A percentile compares a stretch with the other conserved stretches of the same genome.
phyloP scores from a whole-genome alignment of 495 filamentous ascomycete genomes.

The Sabuloglossum arenarium region DNA sequence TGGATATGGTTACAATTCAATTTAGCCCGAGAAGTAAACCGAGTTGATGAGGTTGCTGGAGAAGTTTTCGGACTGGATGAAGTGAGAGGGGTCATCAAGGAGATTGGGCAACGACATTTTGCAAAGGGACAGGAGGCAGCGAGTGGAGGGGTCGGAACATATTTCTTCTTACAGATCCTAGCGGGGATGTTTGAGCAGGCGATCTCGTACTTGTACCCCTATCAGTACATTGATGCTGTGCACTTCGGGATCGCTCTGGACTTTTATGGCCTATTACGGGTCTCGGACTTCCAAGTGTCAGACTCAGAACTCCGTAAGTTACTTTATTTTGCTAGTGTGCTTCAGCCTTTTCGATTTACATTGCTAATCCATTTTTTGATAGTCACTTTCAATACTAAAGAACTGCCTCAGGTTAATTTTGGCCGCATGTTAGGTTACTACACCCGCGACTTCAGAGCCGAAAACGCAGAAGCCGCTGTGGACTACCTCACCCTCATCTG shows the following conservation, averaged over 20 bases:
- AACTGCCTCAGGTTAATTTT: slow-evolving; percentile 82
- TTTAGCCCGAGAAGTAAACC: slow-evolving; percentile 71
- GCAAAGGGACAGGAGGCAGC: slow-evolving; percentile 39
- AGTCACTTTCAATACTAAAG: slow-evolving; percentile 52
- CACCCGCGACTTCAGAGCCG: slow-evolving; percentile 82
- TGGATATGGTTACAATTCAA: slow-evolving; percentile 96
- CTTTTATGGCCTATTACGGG: slow-evolving; percentile 80
- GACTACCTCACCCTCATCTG: slow-evolving; percentile 90
- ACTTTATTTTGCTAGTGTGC: background rate
- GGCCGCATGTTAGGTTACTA: slow-evolving; percentile 84
- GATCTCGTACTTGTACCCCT: slow-evolving; percentile 69
- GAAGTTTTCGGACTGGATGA: slow-evolving; percentile 80
- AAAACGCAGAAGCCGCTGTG: slow-evolving; percentile 64
- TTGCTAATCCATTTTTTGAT: slow-evolving; percentile 4
- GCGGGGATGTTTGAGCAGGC: slow-evolving; percentile 93
- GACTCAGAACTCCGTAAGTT: slow-evolving; percentile 51
- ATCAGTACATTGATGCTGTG: slow-evolving; percentile 76
- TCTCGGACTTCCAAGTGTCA: slow-evolving; percentile 47
- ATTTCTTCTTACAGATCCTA: slow-evolving; percentile 77
- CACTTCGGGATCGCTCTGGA: slow-evolving; percentile 82
- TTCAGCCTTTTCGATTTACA: background rate
- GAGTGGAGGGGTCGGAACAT: slow-evolving; percentile 64
- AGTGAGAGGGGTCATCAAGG: slow-evolving; percentile 59
- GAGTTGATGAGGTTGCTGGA: slow-evolving; percentile 60
- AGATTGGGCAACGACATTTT: slow-evolving; percentile 83